phyloP scores from a whole-genome alignment of 805 yeast genomes.

The Novakomyces olei region DNA sequence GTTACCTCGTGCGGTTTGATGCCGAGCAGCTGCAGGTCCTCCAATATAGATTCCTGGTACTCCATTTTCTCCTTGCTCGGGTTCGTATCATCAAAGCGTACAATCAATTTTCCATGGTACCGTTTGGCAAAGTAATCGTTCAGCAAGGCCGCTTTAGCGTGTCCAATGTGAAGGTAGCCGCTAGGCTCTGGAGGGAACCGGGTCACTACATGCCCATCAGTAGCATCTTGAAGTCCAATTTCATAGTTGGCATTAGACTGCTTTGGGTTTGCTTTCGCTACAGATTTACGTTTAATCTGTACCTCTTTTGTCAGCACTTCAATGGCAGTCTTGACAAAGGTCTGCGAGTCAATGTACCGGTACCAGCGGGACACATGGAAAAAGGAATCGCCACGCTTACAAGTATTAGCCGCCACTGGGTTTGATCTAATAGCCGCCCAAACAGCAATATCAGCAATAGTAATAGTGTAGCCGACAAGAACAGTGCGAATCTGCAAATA shows the following conservation, averaged over 20 bases:
- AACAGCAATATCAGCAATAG: constrained; percentile 63
- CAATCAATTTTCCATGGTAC: constrained; percentile 88
- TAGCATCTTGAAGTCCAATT: constrained; percentile 78
- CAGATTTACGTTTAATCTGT: constrained; percentile 37
- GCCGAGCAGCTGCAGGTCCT: constrained; percentile 76
- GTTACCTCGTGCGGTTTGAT: constrained; percentile 78
- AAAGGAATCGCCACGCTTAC: constrained; percentile 55
- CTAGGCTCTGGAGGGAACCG: constrained; percentile 99
- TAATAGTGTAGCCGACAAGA: constrained; percentile 39
- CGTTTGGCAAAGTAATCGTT: constrained; percentile 91
- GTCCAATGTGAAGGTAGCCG: constrained; percentile 97
- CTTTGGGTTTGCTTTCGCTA: constrained; percentile 41
- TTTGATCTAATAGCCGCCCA: constrained; percentile 93
- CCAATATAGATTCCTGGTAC: constrained; percentile 81
- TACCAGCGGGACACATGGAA: constrained; percentile 88
- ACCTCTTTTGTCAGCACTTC: constrained; percentile 46
- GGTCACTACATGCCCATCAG: constrained; percentile 85
- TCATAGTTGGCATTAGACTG: constrained; percentile 86
- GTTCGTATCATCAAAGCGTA: constrained; percentile 95
- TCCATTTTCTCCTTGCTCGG: constrained; percentile 91
- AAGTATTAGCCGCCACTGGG: constrained; percentile 74
- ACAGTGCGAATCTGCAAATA: constrained; percentile 72
- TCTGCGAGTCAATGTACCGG: constrained; percentile 44
- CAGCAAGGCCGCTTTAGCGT: constrained; percentile 92
- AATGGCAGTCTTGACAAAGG: constrained; percentile 45